These are phyloP conservation scores for Alternaria sp. DNA, from an alignment of 2,329 filamentous ascomycete genomes.

Conservation along the genomic window DNA sequence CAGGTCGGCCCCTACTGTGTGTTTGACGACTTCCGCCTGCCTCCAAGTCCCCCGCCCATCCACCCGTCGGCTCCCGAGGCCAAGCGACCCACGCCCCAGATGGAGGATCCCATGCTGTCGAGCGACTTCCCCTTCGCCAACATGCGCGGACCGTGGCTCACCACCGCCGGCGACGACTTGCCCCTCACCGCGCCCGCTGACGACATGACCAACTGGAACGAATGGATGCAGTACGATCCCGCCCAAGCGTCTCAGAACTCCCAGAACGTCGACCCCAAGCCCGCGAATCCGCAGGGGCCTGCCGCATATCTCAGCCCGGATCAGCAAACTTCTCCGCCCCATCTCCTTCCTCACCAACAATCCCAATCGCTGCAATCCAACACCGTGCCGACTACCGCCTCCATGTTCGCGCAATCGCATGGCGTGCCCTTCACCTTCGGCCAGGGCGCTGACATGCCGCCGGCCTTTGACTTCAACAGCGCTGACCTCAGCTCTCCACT, in stretches of 20 bases:
- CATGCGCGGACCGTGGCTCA: constrained; percentile 45
- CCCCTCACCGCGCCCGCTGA: constrained; percentile 38
- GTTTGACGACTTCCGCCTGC: constrained; percentile 44
- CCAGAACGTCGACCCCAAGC: constrained; percentile 28
- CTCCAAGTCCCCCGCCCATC: constrained; percentile 24
- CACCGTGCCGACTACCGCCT: constrained; percentile 29
- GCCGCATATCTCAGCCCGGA: constrained; percentile 34
- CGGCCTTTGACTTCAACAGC: constrained; percentile 44
- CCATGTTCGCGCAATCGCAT: constrained; percentile 26
- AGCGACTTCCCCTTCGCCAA: constrained; percentile 42
- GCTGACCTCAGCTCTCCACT: constrained; percentile 42
- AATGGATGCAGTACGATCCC: constrained; percentile 58
- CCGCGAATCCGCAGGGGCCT: constrained; percentile 34
- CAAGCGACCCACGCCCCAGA: constrained; percentile 18
- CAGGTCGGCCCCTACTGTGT: constrained; percentile 50
- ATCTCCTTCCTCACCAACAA: constrained; percentile 34
- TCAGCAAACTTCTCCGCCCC: constrained; percentile 34
- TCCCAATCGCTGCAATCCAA: constrained; percentile 31
- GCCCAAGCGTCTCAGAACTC: constrained; percentile 41
- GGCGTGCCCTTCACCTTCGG: constrained; percentile 44
- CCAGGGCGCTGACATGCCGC: constrained; percentile 35
- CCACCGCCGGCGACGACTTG: constrained; percentile 42
- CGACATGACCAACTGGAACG: constrained; percentile 51
- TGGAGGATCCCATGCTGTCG: constrained; percentile 45
- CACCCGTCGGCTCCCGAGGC: constrained; percentile 14